phyloP scores from a whole-genome alignment of 257 asterid species.

The Ophiorrhiza pumila region DNA sequence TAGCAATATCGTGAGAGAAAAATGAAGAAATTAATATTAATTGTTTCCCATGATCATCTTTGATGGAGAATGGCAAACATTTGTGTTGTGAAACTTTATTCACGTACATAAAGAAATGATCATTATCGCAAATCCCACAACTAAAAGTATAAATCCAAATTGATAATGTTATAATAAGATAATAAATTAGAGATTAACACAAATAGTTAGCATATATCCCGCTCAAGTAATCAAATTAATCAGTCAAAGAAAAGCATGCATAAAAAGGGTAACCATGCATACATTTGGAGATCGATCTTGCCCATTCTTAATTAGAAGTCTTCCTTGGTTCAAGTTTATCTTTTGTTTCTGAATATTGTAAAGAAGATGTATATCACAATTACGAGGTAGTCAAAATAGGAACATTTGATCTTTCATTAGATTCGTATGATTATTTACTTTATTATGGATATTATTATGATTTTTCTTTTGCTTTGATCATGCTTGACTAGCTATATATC shows the following conservation, averaged over 20 bases:
- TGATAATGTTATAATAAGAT: background rate
- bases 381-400: conserved; percentile 46
- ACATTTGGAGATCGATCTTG: too few species aligned
- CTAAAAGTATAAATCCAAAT: background rate
- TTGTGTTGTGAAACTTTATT: background rate
- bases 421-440: conserved; percentile 21
- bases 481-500: too few species aligned
- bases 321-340: too few species aligned
- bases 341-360: too few species aligned
- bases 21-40: too few species aligned
- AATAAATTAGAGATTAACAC: background rate
- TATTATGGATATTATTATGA: conserved; percentile 1
- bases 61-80: too few species aligned
- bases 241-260: background rate
- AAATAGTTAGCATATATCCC: conserved; percentile 8
- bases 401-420: conserved; percentile 22
- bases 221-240: conserved; percentile 6
- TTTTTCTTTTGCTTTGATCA: conserved; percentile 5
- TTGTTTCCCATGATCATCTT: too few species aligned
- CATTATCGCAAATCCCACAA: conserved; percentile 10
- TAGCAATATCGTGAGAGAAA: too few species aligned
- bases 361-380: conserved; percentile 27
- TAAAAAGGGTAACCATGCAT: background rate
- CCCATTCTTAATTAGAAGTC: too few species aligned
- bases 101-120: background rate